Conservation (phyloP, 768 basidiomycete genomes). For the Hortiboletus campestris region DNA sequence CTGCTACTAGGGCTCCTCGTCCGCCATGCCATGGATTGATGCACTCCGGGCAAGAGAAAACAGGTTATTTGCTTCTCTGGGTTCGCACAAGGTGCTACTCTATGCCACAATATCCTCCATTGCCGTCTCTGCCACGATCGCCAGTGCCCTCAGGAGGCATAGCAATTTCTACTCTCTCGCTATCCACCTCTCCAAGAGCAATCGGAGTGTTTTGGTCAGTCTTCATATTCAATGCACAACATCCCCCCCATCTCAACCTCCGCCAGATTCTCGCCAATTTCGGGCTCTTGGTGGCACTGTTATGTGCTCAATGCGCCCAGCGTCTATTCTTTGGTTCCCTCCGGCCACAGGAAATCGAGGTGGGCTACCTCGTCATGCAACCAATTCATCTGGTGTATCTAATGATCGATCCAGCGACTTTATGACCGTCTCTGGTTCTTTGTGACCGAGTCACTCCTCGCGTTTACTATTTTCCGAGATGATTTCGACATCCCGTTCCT, state of each 20-base stretch:
- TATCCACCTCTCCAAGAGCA: constrained; percentile 90
- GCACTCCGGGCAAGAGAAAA: constrained; percentile 51
- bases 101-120: constrained; percentile 68
- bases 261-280: constrained; percentile 88
- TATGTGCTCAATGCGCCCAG: constrained; percentile 77
- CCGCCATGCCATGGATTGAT: constrained; percentile 49
- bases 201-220: constrained; percentile 85
- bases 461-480: constrained; percentile 96
- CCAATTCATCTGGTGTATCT: background rate
- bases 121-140: constrained; percentile 69
- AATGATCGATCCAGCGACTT: constrained; percentile 62
- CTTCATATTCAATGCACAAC: background rate
- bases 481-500: constrained; percentile 93
- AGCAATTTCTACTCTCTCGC: constrained; percentile 94
- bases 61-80: constrained; percentile 47
- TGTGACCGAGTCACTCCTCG: constrained; percentile 92
- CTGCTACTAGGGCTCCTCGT: background rate
- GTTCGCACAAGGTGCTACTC: constrained; percentile 62
- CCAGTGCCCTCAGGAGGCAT: constrained; percentile 77
- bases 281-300: constrained; percentile 70
- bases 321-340: constrained; percentile 89
- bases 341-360: constrained; percentile 89
- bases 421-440: constrained; percentile 98
- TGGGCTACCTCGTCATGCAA: constrained; percentile 33
- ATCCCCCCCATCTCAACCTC: constrained; percentile 1